Evolutionary conservation across 192 early-diverging fungal genomes (phyloP), one percentile per base, ranked within the genome.

Genomic region (Umbelopsis sp.): DNA sequence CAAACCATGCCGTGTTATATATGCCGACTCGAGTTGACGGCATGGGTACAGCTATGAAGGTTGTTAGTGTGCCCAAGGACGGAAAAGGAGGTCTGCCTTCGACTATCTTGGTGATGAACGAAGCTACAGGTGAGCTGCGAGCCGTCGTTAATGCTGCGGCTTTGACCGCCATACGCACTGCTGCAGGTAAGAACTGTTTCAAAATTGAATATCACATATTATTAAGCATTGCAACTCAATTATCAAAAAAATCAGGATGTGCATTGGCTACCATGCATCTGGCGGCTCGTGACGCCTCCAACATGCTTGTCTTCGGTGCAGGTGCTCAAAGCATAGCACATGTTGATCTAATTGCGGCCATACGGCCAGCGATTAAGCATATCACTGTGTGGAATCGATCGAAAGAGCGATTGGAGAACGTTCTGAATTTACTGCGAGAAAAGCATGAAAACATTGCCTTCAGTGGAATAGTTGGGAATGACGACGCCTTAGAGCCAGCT

Each of bases 251-350:
- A 47, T 18, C 46, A 69, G 82, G 81, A 18, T 84, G 81, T 18
- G 85, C 81, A 4, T 64, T 86, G 9, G 82, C 85, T 15, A 84
- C 82, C 0, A 77, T 70, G 52, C 49, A 66, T 79, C 53, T 82
- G 75, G 64, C 71, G 3, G 13, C 65, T n/a, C 50, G 49, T 2
- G 37, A 64, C 6, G 50, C 69, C 0, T 69, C 79, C 20, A 73
- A 77, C 5, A 46, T 86, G 67, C 70, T 84, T 4, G 67, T 86
- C 11, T 81, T 86, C 71, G 85, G 85, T 41, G 76, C 85, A 4
- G 85, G 85, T 22, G 83, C 85, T 8, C 85, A 86, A 68, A 75
- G 76, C 16, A 74, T 76, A 25, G 65, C 82, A 2, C 85, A 86
- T 65, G 74, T 86, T 21, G 81, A 86, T 30, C 55, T 86, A 50